Base-by-base conservation (phyloP, 495 filamentous ascomycete species). In the Neurospora discreta region DNA sequence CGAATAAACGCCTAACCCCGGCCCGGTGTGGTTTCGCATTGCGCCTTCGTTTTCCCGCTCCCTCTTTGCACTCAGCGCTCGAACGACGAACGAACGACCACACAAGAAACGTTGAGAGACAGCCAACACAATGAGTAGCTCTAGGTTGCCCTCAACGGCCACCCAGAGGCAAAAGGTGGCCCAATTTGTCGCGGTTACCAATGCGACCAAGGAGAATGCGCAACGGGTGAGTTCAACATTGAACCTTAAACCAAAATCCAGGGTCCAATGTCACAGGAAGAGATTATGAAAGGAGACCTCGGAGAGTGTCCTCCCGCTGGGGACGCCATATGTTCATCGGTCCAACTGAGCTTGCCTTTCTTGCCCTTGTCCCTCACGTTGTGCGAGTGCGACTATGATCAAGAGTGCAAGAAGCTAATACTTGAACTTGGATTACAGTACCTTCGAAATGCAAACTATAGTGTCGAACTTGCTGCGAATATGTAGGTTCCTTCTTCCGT, bases 151-250 rank as follows among this genome's bases (percentile, higher is more conserved):
- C 33, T 73, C 73, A 9, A 74, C 73, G 7, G 72, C 83, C 9
- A 70, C 75, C 68, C 89, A 90, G 80, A 88, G 86, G 78, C 73
- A 77, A 68, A 79, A 85, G 39, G 78, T 87, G 16, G 70, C 73
- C 39, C 82, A 88, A 71, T 90, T 90, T 77, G 78, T 83, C 44
- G 75, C 76, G 30, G 82, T 89, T 69, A 90, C 89, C 11, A 81
- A 84, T 30, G 78, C 85, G 6, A 79, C 83, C 13, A 85, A 87
- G 44, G 87, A 82, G 70, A 83, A 72, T 13, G 89, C 89, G 30
- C 75, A 80, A 41, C 79, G 78, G 74, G 88, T 89, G 80, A 78
- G 82, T 83, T 72, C 72, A 39, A 33, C 26, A 36, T n/a, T n/a
- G n/a, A 58, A 39, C 39, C 46, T 68, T 30, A 68, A 52, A 23